These are phyloP conservation scores for Closterium sp. DNA, from an alignment of 139 green algal species.

Conservation along the genomic window DNA sequence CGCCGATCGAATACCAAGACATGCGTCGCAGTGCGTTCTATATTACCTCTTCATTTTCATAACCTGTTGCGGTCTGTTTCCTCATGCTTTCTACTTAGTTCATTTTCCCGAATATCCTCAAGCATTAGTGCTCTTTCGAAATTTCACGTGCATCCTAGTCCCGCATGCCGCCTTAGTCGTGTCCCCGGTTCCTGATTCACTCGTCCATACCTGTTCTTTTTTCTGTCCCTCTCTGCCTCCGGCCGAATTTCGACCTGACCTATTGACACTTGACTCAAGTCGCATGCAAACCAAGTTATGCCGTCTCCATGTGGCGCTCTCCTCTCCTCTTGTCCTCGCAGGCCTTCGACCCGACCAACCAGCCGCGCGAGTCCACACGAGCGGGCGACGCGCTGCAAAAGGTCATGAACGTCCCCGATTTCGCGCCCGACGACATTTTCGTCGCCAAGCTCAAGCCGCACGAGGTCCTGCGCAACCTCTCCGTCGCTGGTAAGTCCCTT, in stretches of 20 bases:
- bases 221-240: not conserved
- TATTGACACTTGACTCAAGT: too few relatives aligned
- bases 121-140: too few relatives aligned
- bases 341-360: not conserved
- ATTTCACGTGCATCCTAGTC: too few relatives aligned
- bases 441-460: slow-evolving; percentile 27
- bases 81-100: not conserved
- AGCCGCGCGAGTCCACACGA: not conserved
- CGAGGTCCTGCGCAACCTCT: slow-evolving; percentile 35
- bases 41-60: not conserved
- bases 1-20: not conserved
- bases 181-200: too few relatives aligned
- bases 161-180: too few relatives aligned
- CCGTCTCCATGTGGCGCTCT: not conserved
- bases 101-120: not conserved
- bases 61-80: too few relatives aligned
- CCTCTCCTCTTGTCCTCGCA: not conserved
- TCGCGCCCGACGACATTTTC: slow-evolving; percentile 22
- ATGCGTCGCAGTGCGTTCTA: not conserved
- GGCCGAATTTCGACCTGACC: too few relatives aligned
- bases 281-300: too few relatives aligned
- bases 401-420: slow-evolving; percentile 7
- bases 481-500: slow-evolving; percentile 8
- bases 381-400: not conserved
- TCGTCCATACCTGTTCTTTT: not conserved